Conservation (phyloP, 768 basidiomycete species). For the Russula earlei region DNA sequence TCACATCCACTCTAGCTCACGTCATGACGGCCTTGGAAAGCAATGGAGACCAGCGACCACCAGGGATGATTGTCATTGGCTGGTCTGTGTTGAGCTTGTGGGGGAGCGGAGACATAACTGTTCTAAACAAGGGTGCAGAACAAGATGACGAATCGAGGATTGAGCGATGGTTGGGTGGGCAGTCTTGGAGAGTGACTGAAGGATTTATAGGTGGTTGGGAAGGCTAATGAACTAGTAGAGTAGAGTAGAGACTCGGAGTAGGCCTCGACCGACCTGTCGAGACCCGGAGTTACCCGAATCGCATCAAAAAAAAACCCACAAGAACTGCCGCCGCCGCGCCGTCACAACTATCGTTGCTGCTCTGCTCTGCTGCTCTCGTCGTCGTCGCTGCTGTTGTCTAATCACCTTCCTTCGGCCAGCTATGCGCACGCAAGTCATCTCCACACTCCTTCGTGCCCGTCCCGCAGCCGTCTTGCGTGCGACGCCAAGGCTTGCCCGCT, state of each 20-base stretch:
- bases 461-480: conserved; percentile 36
- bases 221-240: background rate
- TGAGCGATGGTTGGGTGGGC: conserved; percentile 49
- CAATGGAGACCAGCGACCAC: conserved; percentile 80
- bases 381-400: conserved; percentile 14
- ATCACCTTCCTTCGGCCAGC: background rate
- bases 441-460: conserved; percentile 56
- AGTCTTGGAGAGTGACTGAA: conserved; percentile 54
- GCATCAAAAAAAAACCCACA: conserved; percentile 13
- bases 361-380: background rate
- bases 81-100: conserved; percentile 82
- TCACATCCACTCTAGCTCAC: conserved; percentile 66
- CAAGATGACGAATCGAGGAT: conserved; percentile 39
- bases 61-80: conserved; percentile 93
- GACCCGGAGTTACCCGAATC: conserved; percentile 12
- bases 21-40: conserved; percentile 64
- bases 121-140: conserved; percentile 53
- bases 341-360: background rate
- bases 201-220: conserved; percentile 45
- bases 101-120: conserved; percentile 55
- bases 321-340: conserved; percentile 1
- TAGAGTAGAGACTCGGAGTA: too few relatives aligned
- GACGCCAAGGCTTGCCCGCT: conserved; percentile 38
- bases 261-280: background rate
- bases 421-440: conserved; percentile 52